These are phyloP conservation scores for Striga hermonthica DNA, from an alignment of 305 asterid genomes.

Conservation along the genomic window DNA sequence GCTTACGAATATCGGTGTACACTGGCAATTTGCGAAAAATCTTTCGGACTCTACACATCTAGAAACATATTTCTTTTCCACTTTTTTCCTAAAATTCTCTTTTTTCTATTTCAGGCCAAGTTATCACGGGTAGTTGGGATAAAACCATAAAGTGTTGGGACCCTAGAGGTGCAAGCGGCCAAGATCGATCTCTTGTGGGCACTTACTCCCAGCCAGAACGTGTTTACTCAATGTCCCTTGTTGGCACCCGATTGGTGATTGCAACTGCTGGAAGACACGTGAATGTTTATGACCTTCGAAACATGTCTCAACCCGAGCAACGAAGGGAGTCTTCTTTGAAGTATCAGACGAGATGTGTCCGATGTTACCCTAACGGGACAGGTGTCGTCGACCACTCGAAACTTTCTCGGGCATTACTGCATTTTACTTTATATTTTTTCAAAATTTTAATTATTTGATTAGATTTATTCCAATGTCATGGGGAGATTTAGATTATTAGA, in stretches of 20 bases:
- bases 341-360: slow-evolving; percentile 90
- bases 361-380: slow-evolving; percentile 94
- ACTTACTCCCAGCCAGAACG: slow-evolving; percentile 91
- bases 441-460: no score
- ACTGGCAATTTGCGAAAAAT: no score
- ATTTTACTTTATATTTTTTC: slow-evolving; percentile 6
- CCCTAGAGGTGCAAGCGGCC: slow-evolving; percentile 96
- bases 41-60: background rate
- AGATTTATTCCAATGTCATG: no score
- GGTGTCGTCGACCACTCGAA: slow-evolving; percentile 40
- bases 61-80: background rate
- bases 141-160: slow-evolving; percentile 96
- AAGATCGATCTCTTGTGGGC: slow-evolving; percentile 81
- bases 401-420: background rate
- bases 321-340: slow-evolving; percentile 92
- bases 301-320: slow-evolving; percentile 95
- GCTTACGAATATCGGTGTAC: background rate
- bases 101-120: slow-evolving; percentile 63
- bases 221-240: slow-evolving; percentile 82
- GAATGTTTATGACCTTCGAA: slow-evolving; percentile 81
- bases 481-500: slow-evolving; percentile 12
- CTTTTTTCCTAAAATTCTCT: background rate
- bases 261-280: slow-evolving; percentile 99
- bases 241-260: slow-evolving; percentile 82
- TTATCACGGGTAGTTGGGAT: slow-evolving; percentile 98